Evolutionary conservation across 2,329 filamentous ascomycete genomes (phyloP).

Genomic region (Trichoderma polysporum): DNA sequence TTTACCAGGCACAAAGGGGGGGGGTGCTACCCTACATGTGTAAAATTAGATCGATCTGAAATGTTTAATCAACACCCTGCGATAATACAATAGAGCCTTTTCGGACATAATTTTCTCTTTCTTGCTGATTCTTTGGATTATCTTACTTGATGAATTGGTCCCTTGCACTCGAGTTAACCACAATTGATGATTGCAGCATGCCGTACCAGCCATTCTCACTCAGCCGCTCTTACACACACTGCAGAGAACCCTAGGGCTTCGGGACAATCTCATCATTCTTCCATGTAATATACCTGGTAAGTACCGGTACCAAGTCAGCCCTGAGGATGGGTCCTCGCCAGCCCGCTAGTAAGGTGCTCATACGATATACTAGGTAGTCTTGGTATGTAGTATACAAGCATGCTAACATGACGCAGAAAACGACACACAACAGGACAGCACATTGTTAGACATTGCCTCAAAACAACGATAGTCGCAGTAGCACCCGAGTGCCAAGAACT

Average conservation of each 20-base stretch:
- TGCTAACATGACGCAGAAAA: neutral
- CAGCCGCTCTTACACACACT: neutral
- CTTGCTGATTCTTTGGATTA: neutral
- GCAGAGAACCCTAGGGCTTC: neutral
- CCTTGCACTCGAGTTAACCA: neutral
- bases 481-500: neutral
- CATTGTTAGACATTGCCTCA: neutral
- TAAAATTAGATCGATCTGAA: slow-evolving; percentile 1
- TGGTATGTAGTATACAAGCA: too few species aligned
- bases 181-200: neutral
- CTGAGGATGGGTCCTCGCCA: slow-evolving; percentile 5
- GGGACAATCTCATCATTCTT: neutral
- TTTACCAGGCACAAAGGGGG: neutral
- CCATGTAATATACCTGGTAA: neutral
- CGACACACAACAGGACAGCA: neutral
- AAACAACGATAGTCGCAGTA: neutral
- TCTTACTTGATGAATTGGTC: neutral
- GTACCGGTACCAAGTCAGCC: slow-evolving; percentile 18
- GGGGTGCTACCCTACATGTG: slow-evolving; percentile 7
- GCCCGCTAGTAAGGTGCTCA: neutral
- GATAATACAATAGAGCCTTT: neutral
- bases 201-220: too few species aligned
- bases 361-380: neutral
- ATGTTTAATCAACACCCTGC: neutral
- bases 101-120: neutral